Base-by-base conservation (phyloP, 331 rosid species). In the Quercus phellos region DNA sequence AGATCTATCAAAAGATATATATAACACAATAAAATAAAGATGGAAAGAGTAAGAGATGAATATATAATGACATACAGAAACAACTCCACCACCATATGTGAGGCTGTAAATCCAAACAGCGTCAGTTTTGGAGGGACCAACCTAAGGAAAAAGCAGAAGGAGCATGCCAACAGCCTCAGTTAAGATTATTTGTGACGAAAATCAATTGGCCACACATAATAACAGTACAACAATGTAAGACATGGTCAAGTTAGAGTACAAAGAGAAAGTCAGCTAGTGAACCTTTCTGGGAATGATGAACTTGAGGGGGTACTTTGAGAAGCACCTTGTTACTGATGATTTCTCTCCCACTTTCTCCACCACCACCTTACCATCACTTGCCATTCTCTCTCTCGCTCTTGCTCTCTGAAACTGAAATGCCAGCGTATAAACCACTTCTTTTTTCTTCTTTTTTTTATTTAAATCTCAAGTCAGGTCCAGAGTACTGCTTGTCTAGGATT, bases 41-140 rank as follows among this genome's bases (percentile, higher is more conserved):
- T 11, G 60, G 27, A 51, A 13, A n/a, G 6, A 11, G 17, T 11
- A 59, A 60, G 27, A 73, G 46, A 5, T 68, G 67, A 29, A 79
- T 56, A 34, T 32, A 43, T 68, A 13, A 30, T 38, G 55, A 51
- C 92, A 77, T 88, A 94, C 98, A 70, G 97, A 90, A 82, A 92
- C 95, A 79, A 94, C 85, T 72, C 98, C 98, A 21, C 98, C 98
- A 43, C 98, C 98, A 87, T 88, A 92, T 79, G 86, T 89, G 77
- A 94, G 85, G 71, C 67, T 83, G 82, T 94, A 94, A 79, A 94
- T 88, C 98, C 98, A 94, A 43, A 94, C 93, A 54, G 81, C 95
- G 77, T 94, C 97, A n/a, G 76, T 85, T 84, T 78, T 77, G 68
- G 97, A 90, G 82, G 93, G 79, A 83, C 96, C 96, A 72, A 88